A percentile compares a stretch with the other conserved stretches of the same genome.
phyloP scores from a whole-genome alignment of 1,284 basidiomycete species.

The Marasmius fiardii region DNA sequence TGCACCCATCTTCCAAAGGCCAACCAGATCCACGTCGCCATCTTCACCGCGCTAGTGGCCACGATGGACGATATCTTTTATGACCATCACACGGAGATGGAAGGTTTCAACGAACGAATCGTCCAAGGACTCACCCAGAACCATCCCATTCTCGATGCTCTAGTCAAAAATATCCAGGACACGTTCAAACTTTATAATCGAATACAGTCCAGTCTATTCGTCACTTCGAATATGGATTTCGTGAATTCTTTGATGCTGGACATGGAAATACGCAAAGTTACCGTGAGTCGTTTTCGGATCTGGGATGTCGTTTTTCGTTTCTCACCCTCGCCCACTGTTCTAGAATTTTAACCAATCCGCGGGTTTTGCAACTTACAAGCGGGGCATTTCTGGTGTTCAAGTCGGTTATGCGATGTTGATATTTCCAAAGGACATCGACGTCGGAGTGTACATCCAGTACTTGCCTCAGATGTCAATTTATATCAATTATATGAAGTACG shows the following conservation, averaged over 20 bases:
- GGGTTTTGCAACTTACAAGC: background rate
- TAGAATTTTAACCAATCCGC: background rate
- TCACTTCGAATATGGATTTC: too few relatives aligned
- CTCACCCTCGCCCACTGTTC: background rate
- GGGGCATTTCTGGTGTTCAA: background rate
- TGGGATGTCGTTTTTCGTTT: background rate
- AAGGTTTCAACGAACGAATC: background rate
- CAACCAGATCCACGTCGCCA: background rate
- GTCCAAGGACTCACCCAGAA: background rate
- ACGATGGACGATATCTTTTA: background rate
- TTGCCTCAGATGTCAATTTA: background rate
- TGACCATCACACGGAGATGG: background rate
- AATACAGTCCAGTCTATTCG: background rate
- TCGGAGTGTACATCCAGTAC: background rate
- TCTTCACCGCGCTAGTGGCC: background rate
- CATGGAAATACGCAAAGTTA: background rate
- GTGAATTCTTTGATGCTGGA: too few relatives aligned
- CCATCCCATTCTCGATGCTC: background rate
- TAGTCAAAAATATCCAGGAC: background rate
- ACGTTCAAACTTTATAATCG: background rate
- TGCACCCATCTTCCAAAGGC: background rate
- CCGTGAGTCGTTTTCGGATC: too few relatives aligned
- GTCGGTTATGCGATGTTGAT: background rate
- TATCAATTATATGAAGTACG: background rate
- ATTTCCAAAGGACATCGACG: background rate